Percentiles rank a stretch among this genome's conserved stretches.
These are phyloP conservation scores for Aspergillus conjunctus DNA, from an alignment of 495 filamentous ascomycete species.

Conservation along the genomic window DNA sequence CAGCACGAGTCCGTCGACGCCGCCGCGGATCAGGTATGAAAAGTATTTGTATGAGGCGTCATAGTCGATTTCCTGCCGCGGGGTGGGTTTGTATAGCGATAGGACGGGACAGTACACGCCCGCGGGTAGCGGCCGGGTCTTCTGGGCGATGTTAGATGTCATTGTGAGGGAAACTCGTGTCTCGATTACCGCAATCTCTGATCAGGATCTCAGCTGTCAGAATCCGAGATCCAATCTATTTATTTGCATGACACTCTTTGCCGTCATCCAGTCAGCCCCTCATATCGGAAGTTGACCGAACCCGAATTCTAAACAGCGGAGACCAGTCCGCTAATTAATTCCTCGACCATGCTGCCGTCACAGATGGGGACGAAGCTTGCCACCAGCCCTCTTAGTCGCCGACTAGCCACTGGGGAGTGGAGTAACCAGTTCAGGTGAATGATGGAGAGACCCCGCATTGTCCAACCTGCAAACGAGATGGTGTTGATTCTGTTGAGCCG, in stretches of 20 bases:
- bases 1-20: slow-evolving; percentile 55
- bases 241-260: background rate
- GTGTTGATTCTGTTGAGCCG: too few relatives aligned
- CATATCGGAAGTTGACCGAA: background rate
- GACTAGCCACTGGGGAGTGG: background rate
- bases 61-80: slow-evolving; percentile 44
- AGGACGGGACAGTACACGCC: slow-evolving; percentile 46
- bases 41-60: slow-evolving; percentile 42
- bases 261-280: background rate
- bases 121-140: slow-evolving; percentile 31
- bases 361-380: background rate
- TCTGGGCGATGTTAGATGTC: slow-evolving; percentile 28
- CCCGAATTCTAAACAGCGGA: background rate
- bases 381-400: background rate
- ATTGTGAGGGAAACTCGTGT: slow-evolving; percentile 10
- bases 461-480: too few relatives aligned
- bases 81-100: slow-evolving; percentile 38
- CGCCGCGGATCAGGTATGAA: slow-evolving; percentile 29
- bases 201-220: too few relatives aligned
- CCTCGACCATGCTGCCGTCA: background rate
- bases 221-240: background rate
- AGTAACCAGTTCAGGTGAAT: too few relatives aligned
- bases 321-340: background rate
- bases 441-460: background rate
- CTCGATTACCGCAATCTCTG: too few relatives aligned